These are phyloP conservation scores for Mucuna pruriens DNA, from an alignment of 306 rosid species.

Conservation along the genomic window DNA sequence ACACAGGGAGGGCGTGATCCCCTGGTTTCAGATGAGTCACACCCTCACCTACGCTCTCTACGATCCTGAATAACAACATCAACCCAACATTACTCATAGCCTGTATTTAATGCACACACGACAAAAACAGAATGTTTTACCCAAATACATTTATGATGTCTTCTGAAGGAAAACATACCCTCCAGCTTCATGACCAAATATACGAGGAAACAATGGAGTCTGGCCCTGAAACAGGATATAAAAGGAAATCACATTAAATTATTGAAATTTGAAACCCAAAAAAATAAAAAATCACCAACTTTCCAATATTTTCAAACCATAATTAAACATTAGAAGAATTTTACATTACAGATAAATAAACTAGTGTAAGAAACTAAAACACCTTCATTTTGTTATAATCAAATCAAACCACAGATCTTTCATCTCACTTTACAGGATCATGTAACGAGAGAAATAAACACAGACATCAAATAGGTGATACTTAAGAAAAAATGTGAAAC, in stretches of 20 bases:
- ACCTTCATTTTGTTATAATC: too few species aligned
- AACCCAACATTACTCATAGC: not conserved
- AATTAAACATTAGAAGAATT: not conserved
- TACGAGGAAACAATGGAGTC: conserved; percentile 86
- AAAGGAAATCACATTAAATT: not conserved
- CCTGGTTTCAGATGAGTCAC: conserved; percentile 81
- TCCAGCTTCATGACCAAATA: conserved; percentile 95
- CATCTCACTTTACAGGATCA: not conserved
- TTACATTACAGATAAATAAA: not conserved
- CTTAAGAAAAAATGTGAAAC: not conserved
- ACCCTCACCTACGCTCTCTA: conserved; percentile 93
- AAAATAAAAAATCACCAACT: too few species aligned
- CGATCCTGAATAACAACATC: conserved; percentile 47
- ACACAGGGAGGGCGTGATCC: conserved; percentile 89
- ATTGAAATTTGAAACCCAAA: too few species aligned
- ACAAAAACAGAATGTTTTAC: not conserved
- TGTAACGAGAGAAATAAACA: not conserved
- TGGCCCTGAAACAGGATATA: conserved; percentile 64
- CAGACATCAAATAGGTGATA: too few species aligned
- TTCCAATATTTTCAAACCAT: not conserved
- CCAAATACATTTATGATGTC: not conserved
- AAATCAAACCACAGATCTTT: too few species aligned
- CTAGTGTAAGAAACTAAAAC: too few species aligned
- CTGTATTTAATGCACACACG: not conserved
- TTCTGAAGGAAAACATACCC: conserved; percentile 54